Base-by-base conservation (phyloP, 139 green algal species). In the Tetraselmis chui region DNA sequence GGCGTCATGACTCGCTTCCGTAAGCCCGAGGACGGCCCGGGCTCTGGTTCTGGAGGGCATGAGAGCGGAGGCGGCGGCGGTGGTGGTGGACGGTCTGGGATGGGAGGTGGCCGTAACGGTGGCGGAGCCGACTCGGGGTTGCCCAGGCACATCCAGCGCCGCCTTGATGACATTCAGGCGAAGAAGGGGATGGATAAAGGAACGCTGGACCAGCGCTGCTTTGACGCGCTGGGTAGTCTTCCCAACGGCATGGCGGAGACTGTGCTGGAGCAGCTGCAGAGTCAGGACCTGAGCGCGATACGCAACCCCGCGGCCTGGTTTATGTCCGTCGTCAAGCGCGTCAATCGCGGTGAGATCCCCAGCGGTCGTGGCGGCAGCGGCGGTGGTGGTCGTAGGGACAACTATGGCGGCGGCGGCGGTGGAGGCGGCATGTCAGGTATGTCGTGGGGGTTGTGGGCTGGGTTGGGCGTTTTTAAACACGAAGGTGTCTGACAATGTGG, bases 301-400 rank as follows among this genome's bases (percentile, higher is more conserved):
- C 84, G 87, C 59, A 88, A 86, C 87, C 59, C 76, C 26, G 80
- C 84, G 18, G 84, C 84, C 2, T 83, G 88, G 11, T 88, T 90
- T 75, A 88, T 88, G 82, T 83, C 84, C 26, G 88, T 83, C 5
- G 59, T 88, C 30, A 84, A 80, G 80, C 75, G 28, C 25, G 75
- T 32, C 75, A 78, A 32, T 23, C 27, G 27, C 25, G 75, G 75
- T 23, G 27, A 29, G 27, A 11, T 78, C 27, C 5, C 18, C 2
- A 2, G 5, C 28, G 27, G 27, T 11, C 2, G 28, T 30, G 29
- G 24, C 29, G 24, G 28, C 0, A 78, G 85, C 0, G 32, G 32
- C 28, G 77, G 45, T 67, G 45, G 45, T 18, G 45, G 45, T 18
- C n/a, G n/a, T n/a, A n/a, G n/a, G n/a, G n/a, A n/a, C n/a, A n/a